Conservation (phyloP, 192 early-diverging fungal genomes). For the Mortierella alpina region DNA sequence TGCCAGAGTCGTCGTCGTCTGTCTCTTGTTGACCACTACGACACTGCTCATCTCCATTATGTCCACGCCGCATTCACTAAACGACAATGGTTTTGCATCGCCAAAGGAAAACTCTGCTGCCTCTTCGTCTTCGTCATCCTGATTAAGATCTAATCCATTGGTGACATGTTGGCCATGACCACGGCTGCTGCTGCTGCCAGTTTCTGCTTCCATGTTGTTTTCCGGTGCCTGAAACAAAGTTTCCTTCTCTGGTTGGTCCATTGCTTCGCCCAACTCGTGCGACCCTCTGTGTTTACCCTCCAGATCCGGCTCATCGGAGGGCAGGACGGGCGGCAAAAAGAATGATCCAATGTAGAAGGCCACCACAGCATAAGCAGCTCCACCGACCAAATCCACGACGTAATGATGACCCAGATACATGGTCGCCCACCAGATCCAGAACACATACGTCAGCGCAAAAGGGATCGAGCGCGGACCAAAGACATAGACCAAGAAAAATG, state of each 20-base stretch:
- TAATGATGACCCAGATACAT: slow-evolving; percentile 84
- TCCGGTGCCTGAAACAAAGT: slow-evolving; percentile 16
- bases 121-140: not conserved
- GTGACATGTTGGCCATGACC: not conserved
- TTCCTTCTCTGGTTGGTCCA: slow-evolving; percentile 34
- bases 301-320: not conserved
- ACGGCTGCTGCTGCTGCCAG: not conserved
- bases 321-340: slow-evolving; percentile 54
- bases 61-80: not conserved
- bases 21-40: not conserved
- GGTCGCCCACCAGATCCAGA: slow-evolving; percentile 84
- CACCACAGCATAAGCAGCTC: slow-evolving; percentile 68
- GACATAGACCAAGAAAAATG: slow-evolving; percentile 67
- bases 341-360: slow-evolving; percentile 60
- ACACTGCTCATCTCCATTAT: slow-evolving; percentile 29
- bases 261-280: slow-evolving; percentile 12
- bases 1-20: not conserved
- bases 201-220: not conserved
- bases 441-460: slow-evolving; percentile 62
- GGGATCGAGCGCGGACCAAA: slow-evolving; percentile 55
- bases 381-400: slow-evolving; percentile 75
- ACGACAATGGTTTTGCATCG: not conserved
- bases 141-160: not conserved
- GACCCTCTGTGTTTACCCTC: not conserved
- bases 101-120: not conserved